Base-by-base conservation (phyloP, 129 eudicot species). In the Flaveria robusta region DNA sequence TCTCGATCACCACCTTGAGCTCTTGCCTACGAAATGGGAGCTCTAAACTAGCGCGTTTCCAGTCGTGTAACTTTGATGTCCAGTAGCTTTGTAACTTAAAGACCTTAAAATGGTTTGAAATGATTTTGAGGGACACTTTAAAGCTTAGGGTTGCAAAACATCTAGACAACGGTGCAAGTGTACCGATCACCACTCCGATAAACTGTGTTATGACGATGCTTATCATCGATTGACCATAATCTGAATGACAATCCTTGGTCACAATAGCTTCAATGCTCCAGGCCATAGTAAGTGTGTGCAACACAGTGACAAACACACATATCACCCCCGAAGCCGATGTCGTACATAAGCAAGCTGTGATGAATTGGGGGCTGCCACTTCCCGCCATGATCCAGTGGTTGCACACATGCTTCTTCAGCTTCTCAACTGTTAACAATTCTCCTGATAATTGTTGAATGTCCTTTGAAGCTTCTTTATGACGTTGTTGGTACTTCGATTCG, bases 141-240 rank as follows among this genome's bases (percentile, higher is more conserved):
- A 45, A 45, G 59, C 56, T 68, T 68, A 68, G 14, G 37, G 55
- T 2, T 68, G 59, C 74, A 68, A 68, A 68, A 45, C 74, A 69
- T 69, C 74, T 23, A 45, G 14, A 46, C 23, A 69, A 2, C 2
- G 74, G 74, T 23, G 74, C 74, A 13, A 69, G 2, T 13, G 59
- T 69, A 27, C 43, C 59, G 7, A 69, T 15, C n/a, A 69, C 7
- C 20, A 69, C 74, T 69, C 74, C 74, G 5, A 69, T 23, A 45
- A 2, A 69, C 2, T 69, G 74, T 22, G 9, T 26, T 46, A 69
- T 49, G 8, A 69, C 14, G 47, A 69, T 46, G n/a, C 15, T 59
- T 69, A 19, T 4, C 74, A 69, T 69, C 5, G 74, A 69, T 41
- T 22, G 24, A n/a, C 29, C 8, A 15, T 69, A 69, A 23, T 69